Percentiles rank a stretch among this genome's conserved stretches.
Conservation (phyloP, 176 grass and related monocot species). For the Typha latifolia region DNA sequence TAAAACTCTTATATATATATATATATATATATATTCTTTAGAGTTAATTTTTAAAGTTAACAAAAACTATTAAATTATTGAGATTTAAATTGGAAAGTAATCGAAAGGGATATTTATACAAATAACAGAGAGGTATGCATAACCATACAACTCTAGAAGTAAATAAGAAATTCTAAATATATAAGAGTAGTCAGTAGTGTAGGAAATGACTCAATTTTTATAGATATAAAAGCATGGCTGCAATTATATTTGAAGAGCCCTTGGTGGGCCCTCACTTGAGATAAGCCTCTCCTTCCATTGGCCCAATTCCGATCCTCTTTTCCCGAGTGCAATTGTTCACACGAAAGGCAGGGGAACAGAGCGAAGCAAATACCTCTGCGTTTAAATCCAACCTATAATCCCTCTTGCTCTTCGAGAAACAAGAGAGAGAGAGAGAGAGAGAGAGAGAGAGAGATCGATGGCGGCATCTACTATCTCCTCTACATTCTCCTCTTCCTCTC, state of each 20-base stretch:
- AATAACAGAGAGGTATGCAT: no score
- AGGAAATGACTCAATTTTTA: no score
- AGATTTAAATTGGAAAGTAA: no score
- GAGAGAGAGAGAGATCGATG: neutral
- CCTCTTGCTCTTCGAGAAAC: slow-evolving; percentile 2
- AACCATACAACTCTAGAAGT: no score
- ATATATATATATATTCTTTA: no score
- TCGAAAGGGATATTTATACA: no score
- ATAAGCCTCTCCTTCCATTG: slow-evolving; percentile 19
- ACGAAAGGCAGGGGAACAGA: neutral
- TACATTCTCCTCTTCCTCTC: slow-evolving; percentile 5
- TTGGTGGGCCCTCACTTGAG: neutral
- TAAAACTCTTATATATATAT: no score
- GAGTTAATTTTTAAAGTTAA: no score
- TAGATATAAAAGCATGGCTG: neutral
- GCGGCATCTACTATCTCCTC: slow-evolving; percentile 19
- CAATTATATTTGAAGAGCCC: neutral
- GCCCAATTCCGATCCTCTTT: neutral
- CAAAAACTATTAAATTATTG: no score
- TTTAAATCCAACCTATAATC: neutral
- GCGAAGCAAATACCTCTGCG: neutral
- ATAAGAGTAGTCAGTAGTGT: no score
- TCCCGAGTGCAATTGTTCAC: neutral
- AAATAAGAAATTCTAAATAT: no score
- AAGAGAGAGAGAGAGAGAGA: neutral